Evolutionary conservation across 768 basidiomycete genomes (phyloP).

Genomic region (Chalciporus piperatus): DNA sequence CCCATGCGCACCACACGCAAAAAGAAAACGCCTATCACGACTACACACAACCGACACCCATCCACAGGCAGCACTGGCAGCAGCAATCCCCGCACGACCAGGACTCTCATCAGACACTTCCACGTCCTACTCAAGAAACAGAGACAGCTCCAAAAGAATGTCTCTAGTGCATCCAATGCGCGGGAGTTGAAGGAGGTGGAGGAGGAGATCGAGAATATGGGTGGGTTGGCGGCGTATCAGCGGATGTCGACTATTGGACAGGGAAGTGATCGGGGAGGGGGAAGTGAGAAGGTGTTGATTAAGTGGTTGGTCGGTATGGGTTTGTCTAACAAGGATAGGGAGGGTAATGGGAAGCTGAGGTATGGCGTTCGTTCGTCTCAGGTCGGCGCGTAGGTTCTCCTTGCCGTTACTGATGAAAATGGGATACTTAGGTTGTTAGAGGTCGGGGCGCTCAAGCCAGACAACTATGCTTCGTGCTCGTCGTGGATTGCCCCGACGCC

Average conservation of each 20-base stretch:
- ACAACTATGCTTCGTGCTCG: slow-evolving; percentile 67
- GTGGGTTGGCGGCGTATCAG: slow-evolving; percentile 81
- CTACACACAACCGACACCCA: slow-evolving; percentile 6
- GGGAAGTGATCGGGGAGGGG: slow-evolving; percentile 78
- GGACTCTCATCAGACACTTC: slow-evolving; percentile 74
- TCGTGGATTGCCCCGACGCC: slow-evolving; percentile 73
- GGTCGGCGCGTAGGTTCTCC: not conserved
- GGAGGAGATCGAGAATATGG: slow-evolving; percentile 60
- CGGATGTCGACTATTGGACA: slow-evolving; percentile 82
- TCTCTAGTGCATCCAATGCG: slow-evolving; percentile 13
- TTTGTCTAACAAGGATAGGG: slow-evolving; percentile 26
- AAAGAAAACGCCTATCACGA: slow-evolving; percentile 46
- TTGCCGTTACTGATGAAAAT: not conserved
- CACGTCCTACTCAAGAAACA: slow-evolving; percentile 77
- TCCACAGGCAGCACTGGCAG: slow-evolving; percentile 32
- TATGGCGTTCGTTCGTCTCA: slow-evolving; percentile 16
- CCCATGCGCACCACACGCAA: slow-evolving; percentile 43
- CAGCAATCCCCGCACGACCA: slow-evolving; percentile 57
- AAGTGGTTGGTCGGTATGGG: slow-evolving; percentile 65
- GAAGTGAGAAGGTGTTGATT: slow-evolving; percentile 79
- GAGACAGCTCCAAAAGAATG: slow-evolving; percentile 45
- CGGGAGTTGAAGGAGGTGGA: slow-evolving; percentile 52
- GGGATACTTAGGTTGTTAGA: slow-evolving; percentile 66
- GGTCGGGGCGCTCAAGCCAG: slow-evolving; percentile 82
- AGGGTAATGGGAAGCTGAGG: slow-evolving; percentile 30